phyloP scores from a whole-genome alignment of 441 rosid genomes.

The Breynia disticha region DNA sequence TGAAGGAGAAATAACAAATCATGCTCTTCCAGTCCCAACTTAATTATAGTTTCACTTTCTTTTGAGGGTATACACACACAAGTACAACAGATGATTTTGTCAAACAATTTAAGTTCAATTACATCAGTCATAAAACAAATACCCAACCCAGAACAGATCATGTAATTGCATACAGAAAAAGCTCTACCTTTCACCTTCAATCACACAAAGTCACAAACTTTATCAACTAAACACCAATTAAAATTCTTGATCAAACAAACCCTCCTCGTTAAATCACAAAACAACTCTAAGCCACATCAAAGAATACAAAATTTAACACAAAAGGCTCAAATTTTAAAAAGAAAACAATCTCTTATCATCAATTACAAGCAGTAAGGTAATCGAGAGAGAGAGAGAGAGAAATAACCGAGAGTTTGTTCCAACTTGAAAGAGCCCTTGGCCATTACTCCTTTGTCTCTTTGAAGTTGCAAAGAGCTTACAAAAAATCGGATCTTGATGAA shows the following conservation, averaged over 20 bases:
- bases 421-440: constrained; percentile 38
- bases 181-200: neutral
- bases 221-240: no score
- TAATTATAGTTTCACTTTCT: no score
- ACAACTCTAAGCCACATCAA: constrained; percentile 8
- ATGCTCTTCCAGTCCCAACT: no score
- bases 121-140: neutral
- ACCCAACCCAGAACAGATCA: neutral
- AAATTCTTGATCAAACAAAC: neutral
- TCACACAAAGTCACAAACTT: neutral
- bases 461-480: neutral
- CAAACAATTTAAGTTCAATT: neutral
- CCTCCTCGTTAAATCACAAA: neutral
- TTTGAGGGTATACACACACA: neutral
- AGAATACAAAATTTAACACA: constrained; percentile 3
- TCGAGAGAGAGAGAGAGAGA: neutral
- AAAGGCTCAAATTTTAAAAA: neutral
- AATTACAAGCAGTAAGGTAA: neutral
- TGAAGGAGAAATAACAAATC: no score
- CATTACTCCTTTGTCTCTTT: constrained; percentile 12
- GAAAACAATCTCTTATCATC: neutral
- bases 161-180: neutral
- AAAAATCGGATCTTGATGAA: no score
- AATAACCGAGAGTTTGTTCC: constrained; percentile 43
- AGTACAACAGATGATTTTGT: neutral